Base-by-base conservation (phyloP, 306 rosid species). In the Castanea mollissima region DNA sequence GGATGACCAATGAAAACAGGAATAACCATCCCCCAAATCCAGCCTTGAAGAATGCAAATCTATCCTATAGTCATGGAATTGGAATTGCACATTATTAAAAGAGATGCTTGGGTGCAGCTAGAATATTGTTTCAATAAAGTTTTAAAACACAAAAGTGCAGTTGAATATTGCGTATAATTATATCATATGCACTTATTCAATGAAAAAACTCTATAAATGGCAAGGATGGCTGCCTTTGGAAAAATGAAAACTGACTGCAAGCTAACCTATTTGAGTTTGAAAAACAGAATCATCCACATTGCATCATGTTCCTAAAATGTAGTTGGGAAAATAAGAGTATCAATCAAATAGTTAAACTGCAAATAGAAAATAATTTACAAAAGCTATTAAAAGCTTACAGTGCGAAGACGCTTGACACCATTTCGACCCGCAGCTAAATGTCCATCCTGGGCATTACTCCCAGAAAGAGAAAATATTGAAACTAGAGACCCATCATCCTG, bases 401-500 rank as follows among this genome's bases (percentile, higher is more conserved):
- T 92, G 55, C 99, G 92, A 62, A 95, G 84, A 49, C 99, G 96
- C 81, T 92, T 95, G 70, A 95, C 98, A 21, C 99, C 99, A 34
- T 92, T 95, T 16, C 99, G 97, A 72, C 93, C 99, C 6, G 98
- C 99, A 62, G 90, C 93, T 79, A 95, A 82, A 85, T 92, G 97
- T 19, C 97, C 98, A 59, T 95, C 99, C 86, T 95, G 98, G 18
- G 94, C 89, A 85, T 81, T 92, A 80, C 90, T 92, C 21, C 99
- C 99, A 5, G 92, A 87, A 38, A 95, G 87, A 73, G 98, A 90
- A 77, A 95, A 95, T 51, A 95, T 82, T 3, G 99, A 92, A 13
- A 95, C 99, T 6, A 85, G 92, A 74, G 99, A 85, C 44, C 97
- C 99, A 76, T 92, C 98, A 76, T 95, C 99, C 99, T 95, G 88